Conservation (phyloP, 2,329 filamentous ascomycete genomes). For the Xylariaceae sp. region DNA sequence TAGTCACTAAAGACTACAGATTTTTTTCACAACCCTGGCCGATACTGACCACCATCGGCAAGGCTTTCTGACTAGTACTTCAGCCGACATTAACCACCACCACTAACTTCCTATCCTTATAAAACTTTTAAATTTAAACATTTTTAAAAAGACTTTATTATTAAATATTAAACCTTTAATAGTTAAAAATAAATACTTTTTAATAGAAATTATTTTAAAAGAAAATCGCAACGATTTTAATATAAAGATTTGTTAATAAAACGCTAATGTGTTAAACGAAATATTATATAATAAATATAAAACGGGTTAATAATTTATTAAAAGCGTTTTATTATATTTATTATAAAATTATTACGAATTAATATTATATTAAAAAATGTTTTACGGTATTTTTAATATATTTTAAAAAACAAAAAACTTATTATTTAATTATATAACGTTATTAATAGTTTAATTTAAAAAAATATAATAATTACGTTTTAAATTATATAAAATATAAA, state of each 20-base stretch:
- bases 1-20: too few relatives aligned
- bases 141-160: background rate
- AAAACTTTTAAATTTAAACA: background rate
- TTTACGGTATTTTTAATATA: background rate
- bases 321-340: background rate
- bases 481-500: background rate
- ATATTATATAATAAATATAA: background rate
- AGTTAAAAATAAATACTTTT: background rate
- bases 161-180: background rate
- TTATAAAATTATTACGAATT: background rate
- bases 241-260: background rate
- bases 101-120: background rate
- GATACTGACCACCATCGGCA: background rate
- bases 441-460: constrained; percentile 2
- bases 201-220: constrained; percentile 1
- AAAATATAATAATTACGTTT: too few relatives aligned
- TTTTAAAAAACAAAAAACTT: background rate
- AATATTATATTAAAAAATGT: background rate
- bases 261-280: background rate
- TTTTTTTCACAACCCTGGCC: too few relatives aligned
- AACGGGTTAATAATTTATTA: background rate
- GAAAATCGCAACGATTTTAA: background rate
- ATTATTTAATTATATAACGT: background rate
- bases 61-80: too few relatives aligned
- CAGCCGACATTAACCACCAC: background rate